Evolutionary conservation across 305 asterid species (phyloP), one percentile per base, ranked within the genome.

Genomic region (Stenogyne calaminthoides): DNA sequence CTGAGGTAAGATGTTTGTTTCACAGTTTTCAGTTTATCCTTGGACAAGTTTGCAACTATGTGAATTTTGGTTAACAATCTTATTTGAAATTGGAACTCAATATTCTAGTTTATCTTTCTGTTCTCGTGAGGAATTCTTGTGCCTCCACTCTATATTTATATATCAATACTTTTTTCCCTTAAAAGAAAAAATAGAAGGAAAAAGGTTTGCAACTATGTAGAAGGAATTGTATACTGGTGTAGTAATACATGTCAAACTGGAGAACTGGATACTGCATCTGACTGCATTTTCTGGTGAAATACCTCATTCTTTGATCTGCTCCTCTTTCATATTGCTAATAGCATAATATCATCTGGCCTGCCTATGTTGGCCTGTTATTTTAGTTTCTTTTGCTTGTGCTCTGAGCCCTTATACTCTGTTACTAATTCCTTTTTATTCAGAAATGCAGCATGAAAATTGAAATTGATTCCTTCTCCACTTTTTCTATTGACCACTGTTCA

Each of bases 1-100:
- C 77, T 95, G 86, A 90, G 86, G 99, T 94, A 88, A 84, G 88
- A 74, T 56, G 39, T 62, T 71, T 71, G 67, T 56, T 9, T 58
- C 44, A 9, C 51, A 34, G 25, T 42, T 85, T 80, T 69, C 61
- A 65, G 51, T 73, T 64, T 67, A 64, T 58, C 61, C 52, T 76
- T 14, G 9, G 59, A 58, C 55, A 29, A 44, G 56, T 78, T 77
- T 4, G 72, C 42, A 44, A 79, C 46, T 64, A 63, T 65, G 46
- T 59, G 60, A 19, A 8, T 55, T 20, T 55, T 55, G 60, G 56
- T 49, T 49, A 49, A 49, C 56, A 49, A 55, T 55, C 19, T 55
- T 55, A 22, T 55, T 19, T 55, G 60, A 19, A 55, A 20, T 20
- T 15, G 56, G 22, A 49, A 16, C 56, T 49, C 1, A 10, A 49